Base-by-base conservation (phyloP, 2,329 filamentous ascomycete species). In the Aspergillus uvarum region DNA sequence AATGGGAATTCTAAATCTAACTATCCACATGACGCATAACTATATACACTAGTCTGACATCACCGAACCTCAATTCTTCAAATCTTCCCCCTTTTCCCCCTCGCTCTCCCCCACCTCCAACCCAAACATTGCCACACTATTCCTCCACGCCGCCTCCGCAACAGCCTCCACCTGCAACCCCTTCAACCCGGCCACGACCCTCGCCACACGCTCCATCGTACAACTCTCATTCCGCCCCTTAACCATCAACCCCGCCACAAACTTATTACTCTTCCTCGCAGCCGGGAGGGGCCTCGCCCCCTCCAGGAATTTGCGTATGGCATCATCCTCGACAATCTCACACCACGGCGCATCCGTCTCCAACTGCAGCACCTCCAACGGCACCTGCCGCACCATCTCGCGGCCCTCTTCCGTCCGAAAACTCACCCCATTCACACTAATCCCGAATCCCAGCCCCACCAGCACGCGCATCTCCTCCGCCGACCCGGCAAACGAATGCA, bases 401-500 rank as follows among this genome's bases (percentile, higher is more conserved):
- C 80, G 38, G 19, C 74, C 75, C 21, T 73, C 75, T 0, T 70
- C 65, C 0, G 74, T 72, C 22, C 72, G 67, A 51, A 82, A 82
- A 35, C 77, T 80, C 61, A 82, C 81, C 0, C 80, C 81, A 31
- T 84, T 83, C n/a, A 83, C 78, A 60, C 80, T 79, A 8, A 82
- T 68, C 32, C 79, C 74, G 2, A 82, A 65, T 0, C 79, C 79
- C 38, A 81, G 63, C 0, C 64, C 65, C 2, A 75, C 66, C 0
- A 80, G 63, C 16, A 56, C 62, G 29, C 69, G 63, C 80, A 82
- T 82, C 62, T 81, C 76, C 4, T 68, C 65, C 4, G 72, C 75
- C 0, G 90, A 89, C 4, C 92, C 93, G 0, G 92, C 96, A 71
- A 96, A 96, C 68, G 88, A 92, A 77, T 97, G 93, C 53, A 97